Evolutionary conservation across 2,329 filamentous ascomycete genomes (phyloP).

Genomic region (Colletotrichum sp.): DNA sequence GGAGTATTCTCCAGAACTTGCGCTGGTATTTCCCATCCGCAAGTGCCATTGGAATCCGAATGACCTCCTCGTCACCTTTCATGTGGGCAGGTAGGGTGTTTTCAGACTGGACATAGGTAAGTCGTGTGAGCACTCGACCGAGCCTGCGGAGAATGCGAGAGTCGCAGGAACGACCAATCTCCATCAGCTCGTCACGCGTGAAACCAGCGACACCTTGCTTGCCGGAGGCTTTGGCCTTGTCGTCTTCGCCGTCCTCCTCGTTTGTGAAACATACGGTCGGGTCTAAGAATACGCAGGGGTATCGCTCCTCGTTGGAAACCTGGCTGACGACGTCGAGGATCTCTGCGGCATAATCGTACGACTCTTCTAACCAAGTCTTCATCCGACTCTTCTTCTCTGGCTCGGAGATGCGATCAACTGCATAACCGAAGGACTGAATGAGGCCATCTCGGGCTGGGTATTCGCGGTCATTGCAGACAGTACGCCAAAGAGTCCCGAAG

Average conservation of each 20-base stretch:
- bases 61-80: conserved; percentile 34
- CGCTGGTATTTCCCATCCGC: conserved; percentile 35
- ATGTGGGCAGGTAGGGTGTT: conserved; percentile 50
- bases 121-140: conserved; percentile 49
- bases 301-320: conserved; percentile 42
- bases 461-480: conserved; percentile 50
- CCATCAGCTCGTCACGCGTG: conserved; percentile 51
- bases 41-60: conserved; percentile 49
- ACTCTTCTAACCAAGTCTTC: conserved; percentile 55
- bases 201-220: conserved; percentile 36
- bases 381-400: conserved; percentile 39
- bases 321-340: conserved; percentile 40
- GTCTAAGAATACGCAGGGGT: conserved; percentile 55
- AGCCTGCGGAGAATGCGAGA: conserved; percentile 50
- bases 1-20: conserved; percentile 52
- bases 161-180: conserved; percentile 57
- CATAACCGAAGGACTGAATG: conserved; percentile 43
- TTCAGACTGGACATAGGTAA: conserved; percentile 46
- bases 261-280: conserved; percentile 46
- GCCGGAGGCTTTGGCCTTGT: neutral
- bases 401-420: conserved; percentile 40
- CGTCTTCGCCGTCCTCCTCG: conserved; percentile 24
- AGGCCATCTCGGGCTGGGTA: conserved; percentile 45
- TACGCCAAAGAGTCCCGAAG: conserved; percentile 54
- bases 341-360: conserved; percentile 53